Evolutionary conservation across 1,284 basidiomycete genomes (phyloP).

Genomic region (Chalciporus sp.): DNA sequence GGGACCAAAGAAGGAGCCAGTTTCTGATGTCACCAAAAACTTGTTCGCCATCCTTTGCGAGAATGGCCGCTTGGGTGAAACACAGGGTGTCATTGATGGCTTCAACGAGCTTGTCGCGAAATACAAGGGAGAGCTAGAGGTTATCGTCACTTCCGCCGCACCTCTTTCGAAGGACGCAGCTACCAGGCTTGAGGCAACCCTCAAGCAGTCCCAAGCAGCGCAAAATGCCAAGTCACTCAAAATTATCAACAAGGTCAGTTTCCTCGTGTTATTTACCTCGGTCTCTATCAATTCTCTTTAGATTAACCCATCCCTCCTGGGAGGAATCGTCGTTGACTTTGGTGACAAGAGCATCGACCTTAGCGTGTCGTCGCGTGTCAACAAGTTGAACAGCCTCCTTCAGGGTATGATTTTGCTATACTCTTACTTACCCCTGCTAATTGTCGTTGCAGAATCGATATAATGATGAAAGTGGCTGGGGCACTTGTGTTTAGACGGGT

Average conservation of each 20-base stretch:
- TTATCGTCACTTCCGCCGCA: conserved; percentile 87
- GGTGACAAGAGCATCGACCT: conserved; percentile 98
- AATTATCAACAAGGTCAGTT: conserved; percentile 80
- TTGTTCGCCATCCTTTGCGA: conserved; percentile 89
- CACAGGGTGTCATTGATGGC: conserved; percentile 86
- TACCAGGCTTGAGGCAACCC: conserved; percentile 74
- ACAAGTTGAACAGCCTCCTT: conserved; percentile 90
- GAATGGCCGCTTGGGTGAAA: conserved; percentile 89
- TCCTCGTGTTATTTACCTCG: neutral
- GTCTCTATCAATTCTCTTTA: conserved; percentile 34
- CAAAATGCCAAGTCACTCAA: conserved; percentile 85
- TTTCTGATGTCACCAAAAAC: conserved; percentile 90
- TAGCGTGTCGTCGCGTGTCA: conserved; percentile 90
- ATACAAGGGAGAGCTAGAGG: conserved; percentile 92
- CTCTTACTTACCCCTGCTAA: conserved; percentile 9
- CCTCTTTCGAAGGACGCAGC: conserved; percentile 77
- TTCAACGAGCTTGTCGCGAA: conserved; percentile 90
- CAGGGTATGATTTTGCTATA: conserved; percentile 55
- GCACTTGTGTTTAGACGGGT: conserved; percentile 4
- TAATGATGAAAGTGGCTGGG: conserved; percentile 14
- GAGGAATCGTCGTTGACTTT: conserved; percentile 94
- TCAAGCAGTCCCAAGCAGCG: conserved; percentile 85
- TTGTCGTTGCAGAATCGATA: conserved; percentile 38
- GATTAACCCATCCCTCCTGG: conserved; percentile 87
- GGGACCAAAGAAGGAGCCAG: conserved; percentile 68